Percentiles rank a stretch among this genome's conserved stretches.
Conservation (phyloP, 169 alveolate genomes). For the Cryptosporidium baileyi region DNA sequence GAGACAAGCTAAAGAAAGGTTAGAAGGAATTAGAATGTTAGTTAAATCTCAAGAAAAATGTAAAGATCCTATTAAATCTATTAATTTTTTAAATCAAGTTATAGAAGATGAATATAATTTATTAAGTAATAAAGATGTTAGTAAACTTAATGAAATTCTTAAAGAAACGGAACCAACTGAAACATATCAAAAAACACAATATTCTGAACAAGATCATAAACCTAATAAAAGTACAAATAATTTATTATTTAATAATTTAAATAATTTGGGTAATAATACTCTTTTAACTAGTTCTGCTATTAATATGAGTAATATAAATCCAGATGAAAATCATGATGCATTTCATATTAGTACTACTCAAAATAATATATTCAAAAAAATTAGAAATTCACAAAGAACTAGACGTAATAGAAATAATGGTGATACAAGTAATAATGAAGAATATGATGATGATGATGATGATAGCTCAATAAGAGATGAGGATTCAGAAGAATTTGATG, state of each 20-base stretch:
- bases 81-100: background rate
- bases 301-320: background rate
- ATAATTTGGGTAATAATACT: background rate
- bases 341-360: background rate
- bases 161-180: background rate
- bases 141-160: background rate
- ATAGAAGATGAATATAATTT: background rate
- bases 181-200: background rate
- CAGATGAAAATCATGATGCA: background rate
- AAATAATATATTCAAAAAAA: slow-evolving; percentile 13
- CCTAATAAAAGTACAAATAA: background rate
- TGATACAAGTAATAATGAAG: background rate
- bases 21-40: slow-evolving; percentile 10
- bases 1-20: background rate
- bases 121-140: slow-evolving; percentile 18
- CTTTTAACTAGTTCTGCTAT: background rate
- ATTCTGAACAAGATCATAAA: background rate
- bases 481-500: slow-evolving; percentile 43
- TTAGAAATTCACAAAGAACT: slow-evolving; percentile 11
- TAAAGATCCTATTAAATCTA: background rate
- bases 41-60: background rate
- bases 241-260: background rate
- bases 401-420: background rate
- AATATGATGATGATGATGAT: slow-evolving; percentile 32
- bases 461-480: slow-evolving; percentile 40